Evolutionary conservation across 129 eudicot genomes (phyloP).

Genomic region (Artemisia tridentata): DNA sequence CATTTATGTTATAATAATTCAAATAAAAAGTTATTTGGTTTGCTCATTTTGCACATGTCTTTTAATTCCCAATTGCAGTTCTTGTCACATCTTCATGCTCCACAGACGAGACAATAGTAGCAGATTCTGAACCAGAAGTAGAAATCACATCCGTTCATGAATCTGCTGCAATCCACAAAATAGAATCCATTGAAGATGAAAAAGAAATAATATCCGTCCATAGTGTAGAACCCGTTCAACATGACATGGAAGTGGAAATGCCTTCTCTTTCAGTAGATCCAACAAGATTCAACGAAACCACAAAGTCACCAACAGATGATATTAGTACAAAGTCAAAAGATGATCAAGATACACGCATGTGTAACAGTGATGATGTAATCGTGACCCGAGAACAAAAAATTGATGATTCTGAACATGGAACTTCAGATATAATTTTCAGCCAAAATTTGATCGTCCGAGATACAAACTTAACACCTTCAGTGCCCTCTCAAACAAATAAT

Average conservation of each 20-base stretch:
- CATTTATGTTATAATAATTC: neutral
- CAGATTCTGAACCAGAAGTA: conserved; percentile 87
- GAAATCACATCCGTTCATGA: conserved; percentile 59
- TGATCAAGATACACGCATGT: neutral
- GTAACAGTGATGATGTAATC: conserved; percentile 20
- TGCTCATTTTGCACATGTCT: conserved; percentile 4
- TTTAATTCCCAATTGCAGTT: conserved; percentile 50
- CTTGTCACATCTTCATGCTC: conserved; percentile 89
- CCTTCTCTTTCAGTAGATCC: conserved; percentile 20
- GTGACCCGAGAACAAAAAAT: conserved; percentile 21
- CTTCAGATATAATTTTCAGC: conserved; percentile 69
- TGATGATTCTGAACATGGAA: conserved; percentile 45
- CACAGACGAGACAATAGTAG: conserved; percentile 96
- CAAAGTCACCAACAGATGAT: conserved; percentile 21
- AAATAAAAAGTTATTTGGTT: neutral
- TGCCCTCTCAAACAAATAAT: conserved; percentile 27
- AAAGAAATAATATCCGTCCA: conserved; percentile 4
- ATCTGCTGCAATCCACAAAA: conserved; percentile 27
- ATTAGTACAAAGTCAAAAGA: conserved; percentile 25
- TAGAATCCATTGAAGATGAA: conserved; percentile 39
- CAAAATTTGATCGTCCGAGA: conserved; percentile 69
- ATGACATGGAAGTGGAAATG: conserved; percentile 27
- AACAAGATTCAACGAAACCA: conserved; percentile 23
- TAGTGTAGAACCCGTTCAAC: conserved; percentile 31
- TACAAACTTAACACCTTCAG: conserved; percentile 32